These are phyloP conservation scores for Myrica gale DNA, from an alignment of 306 rosid species.

Conservation along the genomic window DNA sequence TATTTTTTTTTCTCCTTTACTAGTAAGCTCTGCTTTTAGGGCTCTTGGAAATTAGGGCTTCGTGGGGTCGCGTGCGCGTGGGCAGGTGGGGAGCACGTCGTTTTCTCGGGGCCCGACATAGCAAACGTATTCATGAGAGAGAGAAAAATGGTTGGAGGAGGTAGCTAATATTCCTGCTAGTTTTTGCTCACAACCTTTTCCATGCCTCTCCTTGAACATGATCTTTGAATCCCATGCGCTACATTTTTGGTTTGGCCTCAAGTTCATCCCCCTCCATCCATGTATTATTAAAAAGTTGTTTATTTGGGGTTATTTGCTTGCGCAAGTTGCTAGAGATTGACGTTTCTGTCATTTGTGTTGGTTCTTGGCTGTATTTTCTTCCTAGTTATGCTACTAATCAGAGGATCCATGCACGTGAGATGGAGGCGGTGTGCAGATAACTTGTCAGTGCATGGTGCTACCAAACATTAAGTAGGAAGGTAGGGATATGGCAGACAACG, in stretches of 20 bases:
- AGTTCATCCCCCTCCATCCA: conserved; percentile 9
- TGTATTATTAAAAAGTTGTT: background rate
- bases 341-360: background rate
- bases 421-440: background rate
- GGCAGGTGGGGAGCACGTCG: conserved; percentile 64
- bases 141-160: background rate
- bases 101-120: conserved; percentile 47
- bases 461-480: too few species aligned
- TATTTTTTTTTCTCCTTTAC: background rate
- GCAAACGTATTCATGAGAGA: conserved; percentile 16
- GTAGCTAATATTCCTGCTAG: background rate
- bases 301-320: background rate
- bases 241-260: conserved; percentile 9
- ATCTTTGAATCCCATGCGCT: conserved; percentile 12
- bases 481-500: too few species aligned
- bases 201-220: conserved; percentile 3
- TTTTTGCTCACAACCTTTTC: background rate
- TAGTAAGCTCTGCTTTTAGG: conserved; percentile 44
- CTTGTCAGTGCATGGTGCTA: too few species aligned
- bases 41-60: conserved; percentile 79
- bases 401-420: background rate
- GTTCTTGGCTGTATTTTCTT: background rate
- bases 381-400: background rate
- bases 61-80: conserved; percentile 77
- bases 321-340: conserved; percentile 6